These are phyloP conservation scores for Nicotiana paniculata DNA, from an alignment of 257 asterid species.

Conservation along the genomic window DNA sequence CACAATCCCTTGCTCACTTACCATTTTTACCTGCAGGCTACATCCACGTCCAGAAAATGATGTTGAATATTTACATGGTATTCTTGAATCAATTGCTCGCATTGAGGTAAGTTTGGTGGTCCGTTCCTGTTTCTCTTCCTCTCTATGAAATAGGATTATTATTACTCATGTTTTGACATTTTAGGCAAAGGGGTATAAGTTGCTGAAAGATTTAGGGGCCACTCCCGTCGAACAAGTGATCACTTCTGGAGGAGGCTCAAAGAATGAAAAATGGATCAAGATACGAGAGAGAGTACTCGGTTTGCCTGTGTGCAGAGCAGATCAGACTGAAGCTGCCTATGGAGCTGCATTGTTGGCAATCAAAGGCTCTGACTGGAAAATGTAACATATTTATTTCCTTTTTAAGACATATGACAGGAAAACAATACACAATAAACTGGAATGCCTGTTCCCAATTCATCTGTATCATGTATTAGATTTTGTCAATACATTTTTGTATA, in stretches of 20 bases:
- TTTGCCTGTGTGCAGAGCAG: constrained; percentile 59
- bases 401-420: no score
- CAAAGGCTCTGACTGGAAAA: constrained; percentile 38
- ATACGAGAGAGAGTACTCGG: constrained; percentile 83
- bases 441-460: neutral
- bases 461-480: no score
- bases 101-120: constrained; percentile 54
- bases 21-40: constrained; percentile 42
- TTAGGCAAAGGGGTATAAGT: constrained; percentile 73
- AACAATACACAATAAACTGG: no score
- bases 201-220: constrained; percentile 78
- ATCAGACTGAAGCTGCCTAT: constrained; percentile 90
- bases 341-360: constrained; percentile 85
- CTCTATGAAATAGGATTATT: neutral
- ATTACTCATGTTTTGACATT: neutral
- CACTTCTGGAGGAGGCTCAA: constrained; percentile 91
- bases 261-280: constrained; percentile 67
- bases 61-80: constrained; percentile 71
- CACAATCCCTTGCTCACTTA: neutral
- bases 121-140: neutral
- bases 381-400: neutral
- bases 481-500: no score
- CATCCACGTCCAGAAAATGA: constrained; percentile 82
- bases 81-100: constrained; percentile 87
- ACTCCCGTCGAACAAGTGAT: constrained; percentile 82